A percentile compares a stretch with the other conserved stretches of the same genome.
Evolutionary conservation across 2,329 filamentous ascomycete species (phyloP).

Genomic region (Albifimbria verrucaria): DNA sequence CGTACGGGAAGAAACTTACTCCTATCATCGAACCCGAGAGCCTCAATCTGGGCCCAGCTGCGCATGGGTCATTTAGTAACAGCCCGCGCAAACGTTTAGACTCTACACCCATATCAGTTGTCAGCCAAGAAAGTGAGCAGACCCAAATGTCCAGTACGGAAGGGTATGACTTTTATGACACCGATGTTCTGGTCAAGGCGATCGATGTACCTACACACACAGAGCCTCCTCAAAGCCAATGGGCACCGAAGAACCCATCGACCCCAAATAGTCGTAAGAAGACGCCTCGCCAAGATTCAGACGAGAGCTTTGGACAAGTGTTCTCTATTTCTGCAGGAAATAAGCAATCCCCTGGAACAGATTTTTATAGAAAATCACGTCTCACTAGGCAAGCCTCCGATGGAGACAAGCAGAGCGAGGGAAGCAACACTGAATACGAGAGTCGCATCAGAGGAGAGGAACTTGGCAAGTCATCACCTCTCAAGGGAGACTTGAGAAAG

Average conservation of each 20-base stretch:
- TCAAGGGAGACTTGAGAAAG: slow-evolving; percentile 6
- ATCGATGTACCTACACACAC: slow-evolving; percentile 47
- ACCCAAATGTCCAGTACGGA: slow-evolving; percentile 52
- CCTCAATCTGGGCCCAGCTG: slow-evolving; percentile 47
- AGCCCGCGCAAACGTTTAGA: slow-evolving; percentile 43
- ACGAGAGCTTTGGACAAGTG: slow-evolving; percentile 55
- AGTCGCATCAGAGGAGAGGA: slow-evolving; percentile 42
- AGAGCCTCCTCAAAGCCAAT: neutral
- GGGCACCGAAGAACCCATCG: slow-evolving; percentile 30
- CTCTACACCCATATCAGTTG: slow-evolving; percentile 48
- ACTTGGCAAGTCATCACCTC: slow-evolving; percentile 18
- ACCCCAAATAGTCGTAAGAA: slow-evolving; percentile 22
- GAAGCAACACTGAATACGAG: slow-evolving; percentile 36
- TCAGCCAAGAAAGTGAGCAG: slow-evolving; percentile 45
- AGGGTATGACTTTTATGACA: slow-evolving; percentile 64
- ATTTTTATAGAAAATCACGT: slow-evolving; percentile 18
- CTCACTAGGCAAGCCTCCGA: slow-evolving; percentile 23
- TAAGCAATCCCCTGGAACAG: slow-evolving; percentile 14
- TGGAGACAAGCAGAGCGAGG: slow-evolving; percentile 24
- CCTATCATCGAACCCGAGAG: slow-evolving; percentile 48
- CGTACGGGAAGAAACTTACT: slow-evolving; percentile 35
- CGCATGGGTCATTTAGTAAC: slow-evolving; percentile 31
- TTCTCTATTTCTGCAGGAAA: slow-evolving; percentile 55
- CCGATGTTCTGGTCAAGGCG: slow-evolving; percentile 48
- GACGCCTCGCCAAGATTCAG: slow-evolving; percentile 49